Conservation (phyloP, 2,329 filamentous ascomycete genomes). For the Aspergillus fischeri region DNA sequence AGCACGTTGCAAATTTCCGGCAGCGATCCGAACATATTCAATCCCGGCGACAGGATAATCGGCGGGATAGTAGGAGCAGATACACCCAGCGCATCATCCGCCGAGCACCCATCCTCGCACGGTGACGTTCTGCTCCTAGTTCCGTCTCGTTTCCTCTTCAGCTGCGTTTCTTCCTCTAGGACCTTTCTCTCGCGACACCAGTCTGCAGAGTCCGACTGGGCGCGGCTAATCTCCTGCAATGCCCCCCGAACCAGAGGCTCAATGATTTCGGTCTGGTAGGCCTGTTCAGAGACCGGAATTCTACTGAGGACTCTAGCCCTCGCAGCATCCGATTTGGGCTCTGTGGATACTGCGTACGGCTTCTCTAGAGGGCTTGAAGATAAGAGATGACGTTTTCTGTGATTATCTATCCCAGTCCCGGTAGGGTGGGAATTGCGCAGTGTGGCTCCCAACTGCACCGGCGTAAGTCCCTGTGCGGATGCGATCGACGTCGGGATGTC, state of each 20-base stretch:
- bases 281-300: slow-evolving; percentile 31
- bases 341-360: slow-evolving; percentile 47
- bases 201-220: slow-evolving; percentile 6
- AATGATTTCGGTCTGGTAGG: slow-evolving; percentile 25
- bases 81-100: neutral
- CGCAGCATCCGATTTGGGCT: slow-evolving; percentile 49
- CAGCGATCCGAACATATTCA: slow-evolving; percentile 27
- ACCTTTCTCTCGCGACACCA: slow-evolving; percentile 34
- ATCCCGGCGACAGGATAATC: slow-evolving; percentile 29
- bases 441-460: slow-evolving; percentile 1
- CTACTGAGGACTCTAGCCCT: slow-evolving; percentile 36
- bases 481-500: slow-evolving; percentile 58
- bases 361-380: slow-evolving; percentile 43
- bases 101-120: neutral
- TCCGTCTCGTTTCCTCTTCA: slow-evolving; percentile 1
- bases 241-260: slow-evolving; percentile 36
- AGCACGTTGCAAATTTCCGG: slow-evolving; percentile 19
- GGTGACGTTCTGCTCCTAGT: neutral
- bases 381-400: slow-evolving; percentile 28
- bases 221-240: slow-evolving; percentile 28
- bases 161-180: slow-evolving; percentile 5
- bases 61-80: slow-evolving; percentile 17
- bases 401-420: neutral
- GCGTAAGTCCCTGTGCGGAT: slow-evolving; percentile 44
- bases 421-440: neutral